phyloP scores from a whole-genome alignment of 495 filamentous ascomycete genomes.

The Aspergillus haitiensis region DNA sequence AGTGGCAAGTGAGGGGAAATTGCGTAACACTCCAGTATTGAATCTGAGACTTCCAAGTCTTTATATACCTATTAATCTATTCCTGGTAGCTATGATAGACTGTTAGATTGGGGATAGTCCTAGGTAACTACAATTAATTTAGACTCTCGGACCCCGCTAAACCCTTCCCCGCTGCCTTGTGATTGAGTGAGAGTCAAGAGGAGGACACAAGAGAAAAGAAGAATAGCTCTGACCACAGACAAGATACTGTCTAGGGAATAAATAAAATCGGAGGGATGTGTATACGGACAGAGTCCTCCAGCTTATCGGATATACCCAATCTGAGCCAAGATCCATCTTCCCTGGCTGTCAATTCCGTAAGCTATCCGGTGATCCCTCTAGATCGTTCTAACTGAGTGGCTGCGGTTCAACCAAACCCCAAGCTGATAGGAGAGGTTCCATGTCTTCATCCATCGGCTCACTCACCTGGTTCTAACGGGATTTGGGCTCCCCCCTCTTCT shows the following conservation, averaged over 20 bases:
- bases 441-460: slow-evolving; percentile 12
- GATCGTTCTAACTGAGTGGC: slow-evolving; percentile 11
- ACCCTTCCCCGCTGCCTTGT: not conserved
- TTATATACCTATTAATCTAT: not conserved
- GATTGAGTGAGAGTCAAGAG: not conserved
- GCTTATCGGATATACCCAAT: not conserved
- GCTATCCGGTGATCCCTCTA: slow-evolving; percentile 11
- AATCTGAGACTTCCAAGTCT: not conserved
- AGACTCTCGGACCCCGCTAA: not conserved
- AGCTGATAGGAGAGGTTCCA: slow-evolving; percentile 27
- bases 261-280: not conserved
- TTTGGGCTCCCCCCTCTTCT: slow-evolving; percentile 17
- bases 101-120: not conserved
- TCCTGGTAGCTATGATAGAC: too few species aligned
- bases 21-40: not conserved
- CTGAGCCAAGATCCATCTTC: not conserved
- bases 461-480: not conserved
- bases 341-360: not conserved
- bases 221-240: not conserved
- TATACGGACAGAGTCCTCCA: not conserved
- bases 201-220: not conserved
- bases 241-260: not conserved
- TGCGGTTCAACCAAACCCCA: slow-evolving; percentile 13
- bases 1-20: not conserved
- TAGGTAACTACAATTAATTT: not conserved